phyloP scores from a whole-genome alignment of 768 basidiomycete species.

The Tricholomella constricta region DNA sequence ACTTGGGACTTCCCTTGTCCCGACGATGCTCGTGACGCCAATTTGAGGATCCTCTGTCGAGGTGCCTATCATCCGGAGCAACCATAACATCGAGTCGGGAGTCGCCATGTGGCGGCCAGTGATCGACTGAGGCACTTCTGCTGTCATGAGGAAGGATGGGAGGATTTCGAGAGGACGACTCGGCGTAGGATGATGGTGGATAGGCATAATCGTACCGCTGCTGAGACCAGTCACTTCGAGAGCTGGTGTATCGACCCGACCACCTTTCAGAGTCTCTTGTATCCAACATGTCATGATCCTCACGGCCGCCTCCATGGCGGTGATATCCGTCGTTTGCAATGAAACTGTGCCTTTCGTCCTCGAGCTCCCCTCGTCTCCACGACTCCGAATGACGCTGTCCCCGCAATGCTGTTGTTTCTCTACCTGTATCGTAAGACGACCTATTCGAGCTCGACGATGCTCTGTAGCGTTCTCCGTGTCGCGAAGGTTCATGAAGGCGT shows the following conservation, averaged over 20 bases:
- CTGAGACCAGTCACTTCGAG: constrained; percentile 50
- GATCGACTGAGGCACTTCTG: constrained; percentile 40
- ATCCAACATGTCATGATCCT: constrained; percentile 45
- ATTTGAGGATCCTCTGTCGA: constrained; percentile 30
- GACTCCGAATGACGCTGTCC: constrained; percentile 49
- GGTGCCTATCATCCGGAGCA: constrained; percentile 16
- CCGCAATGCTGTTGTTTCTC: constrained; percentile 56
- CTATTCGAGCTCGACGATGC: constrained; percentile 45
- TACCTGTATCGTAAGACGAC: constrained; percentile 45
- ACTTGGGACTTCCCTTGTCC: constrained; percentile 40
- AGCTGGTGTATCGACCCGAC: constrained; percentile 42
- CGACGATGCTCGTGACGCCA: constrained; percentile 42
- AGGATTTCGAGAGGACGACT: constrained; percentile 45
- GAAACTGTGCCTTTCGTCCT: constrained; percentile 47
- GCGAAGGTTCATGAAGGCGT: constrained; percentile 47
- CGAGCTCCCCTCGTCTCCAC: constrained; percentile 50
- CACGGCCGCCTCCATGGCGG: constrained; percentile 44
- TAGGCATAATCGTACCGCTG: constrained; percentile 48
- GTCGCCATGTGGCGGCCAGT: constrained; percentile 44
- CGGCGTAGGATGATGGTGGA: constrained; percentile 47
- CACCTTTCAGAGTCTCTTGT: constrained; percentile 50
- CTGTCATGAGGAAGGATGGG: constrained; percentile 40
- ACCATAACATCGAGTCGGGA: constrained; percentile 29
- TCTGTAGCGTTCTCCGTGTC: constrained; percentile 51
- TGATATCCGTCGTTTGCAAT: constrained; percentile 47